phyloP scores from a whole-genome alignment of 495 filamentous ascomycete genomes.

The Penicillium taxi region DNA sequence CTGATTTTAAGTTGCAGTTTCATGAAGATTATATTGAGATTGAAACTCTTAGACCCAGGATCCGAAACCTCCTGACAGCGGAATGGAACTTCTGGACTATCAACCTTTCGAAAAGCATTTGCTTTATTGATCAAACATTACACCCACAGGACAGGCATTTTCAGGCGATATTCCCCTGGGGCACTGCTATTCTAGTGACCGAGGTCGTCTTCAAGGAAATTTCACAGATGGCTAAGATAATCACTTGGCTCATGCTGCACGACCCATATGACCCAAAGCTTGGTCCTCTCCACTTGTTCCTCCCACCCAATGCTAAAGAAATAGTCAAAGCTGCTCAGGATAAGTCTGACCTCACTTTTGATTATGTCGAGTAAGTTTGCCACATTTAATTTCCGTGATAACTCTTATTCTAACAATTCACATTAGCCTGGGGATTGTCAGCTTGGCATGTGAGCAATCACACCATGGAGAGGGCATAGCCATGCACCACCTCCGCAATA shows the following conservation, averaged over 20 bases:
- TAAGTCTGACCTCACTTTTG: no score
- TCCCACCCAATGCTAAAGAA: no score
- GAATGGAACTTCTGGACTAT: conserved; percentile 32
- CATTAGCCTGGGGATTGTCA: no score
- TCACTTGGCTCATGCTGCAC: conserved; percentile 61
- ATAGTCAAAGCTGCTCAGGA: no score
- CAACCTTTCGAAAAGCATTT: conserved; percentile 22
- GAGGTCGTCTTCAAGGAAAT: conserved; percentile 53
- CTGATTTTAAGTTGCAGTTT: conserved; percentile 22
- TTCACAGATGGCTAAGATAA: conserved; percentile 39
- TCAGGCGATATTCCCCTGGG: conserved; percentile 49
- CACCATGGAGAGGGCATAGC: no score
- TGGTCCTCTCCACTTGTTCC: no score
- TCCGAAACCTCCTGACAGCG: conserved; percentile 14
- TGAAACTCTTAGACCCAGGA: conserved; percentile 18
- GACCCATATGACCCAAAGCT: no score
- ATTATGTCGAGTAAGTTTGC: no score
- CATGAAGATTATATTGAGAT: conserved; percentile 31
- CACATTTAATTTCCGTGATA: no score
- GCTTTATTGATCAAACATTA: conserved; percentile 6
- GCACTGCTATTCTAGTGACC: conserved; percentile 52
- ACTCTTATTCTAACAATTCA: no score
- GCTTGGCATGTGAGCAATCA: no score
- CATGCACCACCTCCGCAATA: no score
- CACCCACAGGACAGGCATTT: conserved; percentile 17